phyloP scores from a whole-genome alignment of 2,329 filamentous ascomycete species.

The Aureobasidium zeae region DNA sequence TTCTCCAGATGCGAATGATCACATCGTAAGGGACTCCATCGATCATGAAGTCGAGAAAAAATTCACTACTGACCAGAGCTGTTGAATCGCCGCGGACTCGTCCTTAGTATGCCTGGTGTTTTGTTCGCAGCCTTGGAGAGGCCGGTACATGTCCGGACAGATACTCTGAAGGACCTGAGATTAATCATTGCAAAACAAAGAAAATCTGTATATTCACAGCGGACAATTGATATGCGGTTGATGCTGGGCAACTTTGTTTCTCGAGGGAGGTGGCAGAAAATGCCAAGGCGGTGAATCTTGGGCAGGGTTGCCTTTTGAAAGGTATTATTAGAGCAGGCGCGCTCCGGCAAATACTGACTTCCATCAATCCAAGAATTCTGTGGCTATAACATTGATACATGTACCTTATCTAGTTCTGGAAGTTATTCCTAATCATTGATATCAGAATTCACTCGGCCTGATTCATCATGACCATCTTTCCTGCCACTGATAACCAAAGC shows the following conservation, averaged over 20 bases:
- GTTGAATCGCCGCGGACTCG: not conserved
- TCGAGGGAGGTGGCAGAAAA: conserved; percentile 1
- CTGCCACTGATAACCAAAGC: not conserved
- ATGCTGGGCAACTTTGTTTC: not conserved
- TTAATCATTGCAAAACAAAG: too few relatives aligned
- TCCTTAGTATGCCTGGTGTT: not conserved
- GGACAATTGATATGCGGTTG: not conserved
- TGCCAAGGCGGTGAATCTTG: not conserved
- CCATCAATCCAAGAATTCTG: too few relatives aligned
- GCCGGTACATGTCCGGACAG: not conserved
- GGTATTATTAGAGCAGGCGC: too few relatives aligned
- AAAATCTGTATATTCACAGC: not conserved
- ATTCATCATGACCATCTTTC: conserved; percentile 11
- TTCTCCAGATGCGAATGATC: too few relatives aligned
- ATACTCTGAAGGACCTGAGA: not conserved
- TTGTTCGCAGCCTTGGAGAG: not conserved
- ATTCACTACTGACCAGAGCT: conserved; percentile 14
- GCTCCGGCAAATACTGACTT: too few relatives aligned
- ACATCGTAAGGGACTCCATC: too few relatives aligned
- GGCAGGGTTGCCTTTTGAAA: too few relatives aligned
- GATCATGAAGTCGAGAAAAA: not conserved
- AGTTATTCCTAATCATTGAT: too few relatives aligned
- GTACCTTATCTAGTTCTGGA: too few relatives aligned
- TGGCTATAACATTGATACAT: too few relatives aligned
- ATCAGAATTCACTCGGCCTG: too few relatives aligned